Conservation (phyloP, 345 rosid genomes). For the Xanthoceras sorbifolium region DNA sequence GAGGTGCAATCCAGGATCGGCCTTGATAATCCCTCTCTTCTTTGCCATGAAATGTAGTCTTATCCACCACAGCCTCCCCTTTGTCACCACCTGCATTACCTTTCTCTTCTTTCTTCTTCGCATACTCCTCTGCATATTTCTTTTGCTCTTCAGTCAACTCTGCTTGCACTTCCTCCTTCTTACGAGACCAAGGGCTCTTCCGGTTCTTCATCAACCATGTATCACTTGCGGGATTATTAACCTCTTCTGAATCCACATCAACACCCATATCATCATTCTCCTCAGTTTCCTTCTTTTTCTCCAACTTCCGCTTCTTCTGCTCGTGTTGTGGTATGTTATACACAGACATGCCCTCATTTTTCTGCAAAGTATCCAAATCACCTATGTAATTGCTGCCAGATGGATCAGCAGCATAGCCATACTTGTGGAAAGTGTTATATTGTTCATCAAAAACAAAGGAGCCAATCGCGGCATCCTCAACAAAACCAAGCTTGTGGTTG, state of each 20-base stretch:
- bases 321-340: slow-evolving; percentile 78
- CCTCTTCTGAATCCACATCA: slow-evolving; percentile 45
- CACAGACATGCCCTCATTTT: slow-evolving; percentile 71
- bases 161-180: slow-evolving; percentile 74
- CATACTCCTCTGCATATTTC: slow-evolving; percentile 94
- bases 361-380: slow-evolving; percentile 62
- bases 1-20: slow-evolving; percentile 91
- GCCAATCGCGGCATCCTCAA: slow-evolving; percentile 84
- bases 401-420: slow-evolving; percentile 90
- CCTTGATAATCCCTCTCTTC: slow-evolving; percentile 98
- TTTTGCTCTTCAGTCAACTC: slow-evolving; percentile 97
- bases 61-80: slow-evolving; percentile 79
- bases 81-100: slow-evolving; percentile 56
- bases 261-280: slow-evolving; percentile 38
- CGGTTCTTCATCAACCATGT: slow-evolving; percentile 78
- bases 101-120: slow-evolving; percentile 91
- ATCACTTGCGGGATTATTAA: slow-evolving; percentile 81
- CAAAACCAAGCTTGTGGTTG: slow-evolving; percentile 94
- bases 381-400: slow-evolving; percentile 80
- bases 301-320: slow-evolving; percentile 76
- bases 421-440: slow-evolving; percentile 83
- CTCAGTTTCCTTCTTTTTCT: slow-evolving; percentile 52
- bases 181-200: slow-evolving; percentile 96
- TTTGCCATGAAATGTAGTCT: slow-evolving; percentile 93
- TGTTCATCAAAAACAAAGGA: slow-evolving; percentile 92